Evolutionary conservation across 192 early-diverging fungal genomes (phyloP).

Genomic region (Haplosporangium gracile): DNA sequence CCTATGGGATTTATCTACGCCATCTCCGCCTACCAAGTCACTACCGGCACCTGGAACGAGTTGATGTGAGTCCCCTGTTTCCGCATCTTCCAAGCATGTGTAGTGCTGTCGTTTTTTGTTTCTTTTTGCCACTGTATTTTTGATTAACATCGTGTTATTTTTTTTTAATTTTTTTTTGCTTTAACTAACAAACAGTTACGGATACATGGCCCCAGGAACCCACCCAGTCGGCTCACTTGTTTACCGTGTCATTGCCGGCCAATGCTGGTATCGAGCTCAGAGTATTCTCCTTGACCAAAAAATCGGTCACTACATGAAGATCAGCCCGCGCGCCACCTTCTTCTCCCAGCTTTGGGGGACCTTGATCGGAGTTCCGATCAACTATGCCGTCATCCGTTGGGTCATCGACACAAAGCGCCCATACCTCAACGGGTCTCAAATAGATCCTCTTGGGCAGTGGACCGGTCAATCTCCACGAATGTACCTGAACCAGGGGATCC

Average conservation of each 20-base stretch:
- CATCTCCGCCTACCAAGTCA: slow-evolving; percentile 53
- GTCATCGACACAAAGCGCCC: slow-evolving; percentile 60
- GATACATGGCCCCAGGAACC: slow-evolving; percentile 59
- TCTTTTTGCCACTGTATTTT: no score
- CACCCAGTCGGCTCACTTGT: slow-evolving; percentile 51
- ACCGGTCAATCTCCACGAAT: slow-evolving; percentile 40
- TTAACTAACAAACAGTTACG: slow-evolving; percentile 22
- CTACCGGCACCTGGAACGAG: slow-evolving; percentile 58
- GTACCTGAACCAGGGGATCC: slow-evolving; percentile 53
- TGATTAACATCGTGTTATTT: no score
- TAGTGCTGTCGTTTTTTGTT: no score
- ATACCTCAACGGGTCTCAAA: slow-evolving; percentile 54
- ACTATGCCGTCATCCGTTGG: slow-evolving; percentile 59
- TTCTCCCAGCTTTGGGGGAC: slow-evolving; percentile 59
- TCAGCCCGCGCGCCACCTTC: slow-evolving; percentile 49
- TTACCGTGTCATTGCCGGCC: slow-evolving; percentile 56
- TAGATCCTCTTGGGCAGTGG: slow-evolving; percentile 64
- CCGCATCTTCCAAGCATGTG: background rate
- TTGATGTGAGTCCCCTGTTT: slow-evolving; percentile 30
- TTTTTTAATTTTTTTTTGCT: no score
- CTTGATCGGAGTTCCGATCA: slow-evolving; percentile 55
- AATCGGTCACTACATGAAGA: slow-evolving; percentile 57
- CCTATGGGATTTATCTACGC: slow-evolving; percentile 61
- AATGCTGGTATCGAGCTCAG: slow-evolving; percentile 62
- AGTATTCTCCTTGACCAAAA: slow-evolving; percentile 55